phyloP scores from a whole-genome alignment of 345 rosid genomes.

The Lumnitzera littorea region DNA sequence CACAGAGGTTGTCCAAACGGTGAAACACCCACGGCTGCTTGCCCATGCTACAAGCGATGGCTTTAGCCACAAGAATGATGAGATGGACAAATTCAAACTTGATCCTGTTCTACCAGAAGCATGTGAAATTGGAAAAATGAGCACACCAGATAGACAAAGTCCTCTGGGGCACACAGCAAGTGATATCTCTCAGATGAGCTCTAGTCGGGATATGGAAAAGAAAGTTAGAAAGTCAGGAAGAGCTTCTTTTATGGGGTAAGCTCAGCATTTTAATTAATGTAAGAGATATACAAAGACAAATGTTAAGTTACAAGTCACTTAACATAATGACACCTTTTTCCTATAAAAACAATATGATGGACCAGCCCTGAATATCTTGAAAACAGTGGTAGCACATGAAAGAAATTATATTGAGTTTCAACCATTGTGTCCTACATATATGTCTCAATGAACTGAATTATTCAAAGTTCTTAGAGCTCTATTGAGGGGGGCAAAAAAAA shows the following conservation, averaged over 20 bases:
- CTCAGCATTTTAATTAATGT: slow-evolving; percentile 8
- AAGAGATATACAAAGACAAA: no score
- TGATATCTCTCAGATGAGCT: slow-evolving; percentile 3
- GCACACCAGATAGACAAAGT: slow-evolving; percentile 35
- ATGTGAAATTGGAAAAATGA: slow-evolving; percentile 12
- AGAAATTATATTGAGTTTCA: no score
- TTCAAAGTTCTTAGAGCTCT: no score
- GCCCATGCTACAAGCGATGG: slow-evolving; percentile 28
- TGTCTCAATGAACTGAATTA: no score
- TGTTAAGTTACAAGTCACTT: no score
- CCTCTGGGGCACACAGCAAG: slow-evolving; percentile 17
- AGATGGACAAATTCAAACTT: slow-evolving; percentile 27
- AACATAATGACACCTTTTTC: no score
- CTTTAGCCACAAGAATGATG: slow-evolving; percentile 15
- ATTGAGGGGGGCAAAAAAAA: no score
- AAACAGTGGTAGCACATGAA: no score
- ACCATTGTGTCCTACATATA: no score
- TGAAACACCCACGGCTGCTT: slow-evolving; percentile 53
- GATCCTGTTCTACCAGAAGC: slow-evolving; percentile 32
- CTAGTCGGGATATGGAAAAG: slow-evolving; percentile 29
- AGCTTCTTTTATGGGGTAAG: slow-evolving; percentile 54
- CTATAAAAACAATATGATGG: no score
- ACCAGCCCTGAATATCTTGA: no score
- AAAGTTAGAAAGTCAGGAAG: slow-evolving; percentile 47
- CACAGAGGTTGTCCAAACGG: slow-evolving; percentile 79